phyloP scores from a whole-genome alignment of 176 grass and related monocot genomes.

The Rhynchospora breviuscula region DNA sequence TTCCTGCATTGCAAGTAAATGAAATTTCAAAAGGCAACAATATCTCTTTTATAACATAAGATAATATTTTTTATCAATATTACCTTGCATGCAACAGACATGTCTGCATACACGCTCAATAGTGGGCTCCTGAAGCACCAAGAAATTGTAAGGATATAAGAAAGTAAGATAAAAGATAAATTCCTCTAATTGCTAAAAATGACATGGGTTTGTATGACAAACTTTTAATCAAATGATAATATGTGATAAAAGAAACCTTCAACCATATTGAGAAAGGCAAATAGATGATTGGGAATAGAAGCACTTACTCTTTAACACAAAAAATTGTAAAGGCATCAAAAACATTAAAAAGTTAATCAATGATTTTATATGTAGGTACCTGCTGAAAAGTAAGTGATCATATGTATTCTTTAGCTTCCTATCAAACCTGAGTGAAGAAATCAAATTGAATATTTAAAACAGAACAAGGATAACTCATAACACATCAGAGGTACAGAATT shows the following conservation, averaged over 20 bases:
- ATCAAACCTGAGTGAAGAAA: slow-evolving; percentile 67
- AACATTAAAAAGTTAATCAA: slow-evolving; percentile 8
- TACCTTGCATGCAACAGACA: slow-evolving; percentile 97
- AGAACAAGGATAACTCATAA: slow-evolving; percentile 4
- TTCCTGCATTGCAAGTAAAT: slow-evolving; percentile 51
- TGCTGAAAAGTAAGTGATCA: slow-evolving; percentile 97
- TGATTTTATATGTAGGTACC: slow-evolving; percentile 27
- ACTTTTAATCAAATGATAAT: background rate
- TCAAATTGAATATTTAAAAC: background rate
- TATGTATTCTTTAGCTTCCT: slow-evolving; percentile 92
- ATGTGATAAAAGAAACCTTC: background rate
- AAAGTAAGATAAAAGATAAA: background rate
- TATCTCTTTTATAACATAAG: slow-evolving; percentile 53
- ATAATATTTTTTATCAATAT: too few relatives aligned
- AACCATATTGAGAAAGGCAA: background rate
- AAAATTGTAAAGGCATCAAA: slow-evolving; percentile 22
- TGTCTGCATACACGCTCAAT: slow-evolving; percentile 98
- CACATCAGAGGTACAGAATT: slow-evolving; percentile 27
- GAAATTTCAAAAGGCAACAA: slow-evolving; percentile 51
- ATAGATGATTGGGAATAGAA: background rate
- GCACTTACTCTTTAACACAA: background rate
- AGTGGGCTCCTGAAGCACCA: slow-evolving; percentile 77
- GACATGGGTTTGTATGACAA: background rate
- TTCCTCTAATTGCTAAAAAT: background rate
- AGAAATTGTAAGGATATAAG: slow-evolving; percentile 21